Evolutionary conservation across 176 grass and related monocot species (phyloP).

Genomic region (Aegilops sharonensis): DNA sequence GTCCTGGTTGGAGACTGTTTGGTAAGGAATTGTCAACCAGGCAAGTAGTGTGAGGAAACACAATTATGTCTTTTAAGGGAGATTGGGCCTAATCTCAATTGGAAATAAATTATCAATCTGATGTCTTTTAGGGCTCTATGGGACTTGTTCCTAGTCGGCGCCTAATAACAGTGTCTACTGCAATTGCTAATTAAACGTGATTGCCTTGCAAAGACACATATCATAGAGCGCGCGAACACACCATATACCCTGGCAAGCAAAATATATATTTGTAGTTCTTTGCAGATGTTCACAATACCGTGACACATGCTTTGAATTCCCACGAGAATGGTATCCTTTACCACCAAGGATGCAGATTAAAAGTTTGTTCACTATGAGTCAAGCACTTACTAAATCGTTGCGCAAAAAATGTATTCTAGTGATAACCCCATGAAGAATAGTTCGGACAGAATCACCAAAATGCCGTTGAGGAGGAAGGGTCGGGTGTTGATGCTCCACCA

Average conservation of each 20-base stretch:
- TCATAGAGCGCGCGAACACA: neutral
- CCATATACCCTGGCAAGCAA: neutral
- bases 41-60: too few relatives aligned
- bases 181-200: too few relatives aligned
- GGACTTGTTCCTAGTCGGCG: too few relatives aligned
- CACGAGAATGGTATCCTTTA: neutral
- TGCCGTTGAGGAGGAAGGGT: neutral
- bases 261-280: neutral
- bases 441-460: neutral
- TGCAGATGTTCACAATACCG: neutral
- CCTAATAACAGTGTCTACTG: too few relatives aligned
- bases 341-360: neutral
- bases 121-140: too few relatives aligned
- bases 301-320: neutral
- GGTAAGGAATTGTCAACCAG: too few relatives aligned
- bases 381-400: slow-evolving; percentile 9
- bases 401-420: neutral
- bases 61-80: too few relatives aligned
- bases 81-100: too few relatives aligned
- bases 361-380: neutral
- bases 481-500: neutral
- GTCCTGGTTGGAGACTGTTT: too few relatives aligned
- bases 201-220: neutral
- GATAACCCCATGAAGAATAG: slow-evolving; percentile 1
- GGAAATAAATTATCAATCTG: too few relatives aligned